Conservation (phyloP, 2,329 filamentous ascomycete species). For the Knoxdaviesia capensis region DNA sequence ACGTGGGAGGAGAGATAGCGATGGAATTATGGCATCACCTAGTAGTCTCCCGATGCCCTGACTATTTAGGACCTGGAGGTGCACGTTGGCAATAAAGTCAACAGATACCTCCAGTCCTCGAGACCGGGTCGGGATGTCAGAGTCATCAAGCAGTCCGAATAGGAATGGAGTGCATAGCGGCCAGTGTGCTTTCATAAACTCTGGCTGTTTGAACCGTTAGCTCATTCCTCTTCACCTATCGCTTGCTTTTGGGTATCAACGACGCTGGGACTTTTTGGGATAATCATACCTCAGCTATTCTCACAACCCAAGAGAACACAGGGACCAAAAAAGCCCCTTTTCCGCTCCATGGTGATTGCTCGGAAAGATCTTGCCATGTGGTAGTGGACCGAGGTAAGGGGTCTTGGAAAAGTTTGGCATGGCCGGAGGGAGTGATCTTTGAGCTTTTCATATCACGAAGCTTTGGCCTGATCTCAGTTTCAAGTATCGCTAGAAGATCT, state of each 20-base stretch:
- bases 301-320: constrained; percentile 41
- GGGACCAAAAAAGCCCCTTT: neutral
- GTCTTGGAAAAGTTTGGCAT: neutral
- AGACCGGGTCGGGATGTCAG: constrained; percentile 27
- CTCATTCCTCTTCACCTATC: no score
- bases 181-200: constrained; percentile 21
- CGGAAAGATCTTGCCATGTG: neutral
- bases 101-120: constrained; percentile 34
- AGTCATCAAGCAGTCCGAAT: constrained; percentile 47
- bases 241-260: no score
- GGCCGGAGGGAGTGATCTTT: neutral
- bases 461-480: neutral
- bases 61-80: constrained; percentile 28
- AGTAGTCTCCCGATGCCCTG: constrained; percentile 51
- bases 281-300: constrained; percentile 24
- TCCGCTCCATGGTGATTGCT: neutral
- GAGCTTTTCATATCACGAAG: neutral
- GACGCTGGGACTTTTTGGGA: no score
- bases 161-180: constrained; percentile 49
- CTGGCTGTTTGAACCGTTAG: no score
- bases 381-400: neutral
- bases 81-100: constrained; percentile 33
- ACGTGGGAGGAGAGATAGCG: constrained; percentile 55
- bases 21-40: constrained; percentile 47
- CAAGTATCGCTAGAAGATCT: neutral